A percentile compares a stretch with the other conserved stretches of the same genome.
Conservation (phyloP, 352 stramenopile species). For the Phytophthora kernoviae region DNA sequence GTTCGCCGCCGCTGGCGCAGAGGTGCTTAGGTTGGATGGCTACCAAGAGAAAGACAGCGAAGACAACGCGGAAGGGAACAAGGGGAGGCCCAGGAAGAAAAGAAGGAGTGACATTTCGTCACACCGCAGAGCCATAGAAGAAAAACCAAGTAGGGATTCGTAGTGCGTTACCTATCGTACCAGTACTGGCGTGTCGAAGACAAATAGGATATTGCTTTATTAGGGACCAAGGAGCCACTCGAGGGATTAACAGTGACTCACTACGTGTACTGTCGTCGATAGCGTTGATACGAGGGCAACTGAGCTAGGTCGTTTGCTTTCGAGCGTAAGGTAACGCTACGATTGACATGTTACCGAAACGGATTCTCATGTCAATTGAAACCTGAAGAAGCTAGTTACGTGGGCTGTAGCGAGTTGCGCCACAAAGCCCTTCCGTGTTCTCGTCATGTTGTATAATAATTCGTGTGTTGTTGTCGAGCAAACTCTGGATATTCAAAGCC, state of each 20-base stretch:
- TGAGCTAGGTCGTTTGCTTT: too few species aligned
- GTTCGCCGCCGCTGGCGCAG: slow-evolving; percentile 47
- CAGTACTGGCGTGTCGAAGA: background rate
- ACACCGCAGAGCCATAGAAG: slow-evolving; percentile 18
- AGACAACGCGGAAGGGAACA: background rate
- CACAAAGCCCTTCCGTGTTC: slow-evolving; percentile 11
- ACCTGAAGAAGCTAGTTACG: too few species aligned
- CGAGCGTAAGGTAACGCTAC: too few species aligned
- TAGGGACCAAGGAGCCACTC: background rate
- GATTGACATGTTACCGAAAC: too few species aligned
- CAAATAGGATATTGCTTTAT: slow-evolving; percentile 3
- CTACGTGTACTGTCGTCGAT: too few species aligned
- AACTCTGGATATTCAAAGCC: slow-evolving; percentile 13
- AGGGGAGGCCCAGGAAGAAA: slow-evolving; percentile 7
- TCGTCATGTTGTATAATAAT: slow-evolving; percentile 21
- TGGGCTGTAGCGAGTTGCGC: too few species aligned
- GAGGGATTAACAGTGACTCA: too few species aligned
- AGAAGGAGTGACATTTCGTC: slow-evolving; percentile 5
- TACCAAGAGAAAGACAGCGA: slow-evolving; percentile 28
- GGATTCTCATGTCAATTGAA: too few species aligned
- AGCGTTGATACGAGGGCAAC: too few species aligned
- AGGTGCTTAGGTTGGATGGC: slow-evolving; percentile 30
- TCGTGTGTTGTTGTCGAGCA: slow-evolving; percentile 26
- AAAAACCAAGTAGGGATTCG: slow-evolving; percentile 3
- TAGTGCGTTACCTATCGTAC: background rate